phyloP scores from a whole-genome alignment of 2,329 filamentous ascomycete genomes.

The Pestalotiopsis fici region DNA sequence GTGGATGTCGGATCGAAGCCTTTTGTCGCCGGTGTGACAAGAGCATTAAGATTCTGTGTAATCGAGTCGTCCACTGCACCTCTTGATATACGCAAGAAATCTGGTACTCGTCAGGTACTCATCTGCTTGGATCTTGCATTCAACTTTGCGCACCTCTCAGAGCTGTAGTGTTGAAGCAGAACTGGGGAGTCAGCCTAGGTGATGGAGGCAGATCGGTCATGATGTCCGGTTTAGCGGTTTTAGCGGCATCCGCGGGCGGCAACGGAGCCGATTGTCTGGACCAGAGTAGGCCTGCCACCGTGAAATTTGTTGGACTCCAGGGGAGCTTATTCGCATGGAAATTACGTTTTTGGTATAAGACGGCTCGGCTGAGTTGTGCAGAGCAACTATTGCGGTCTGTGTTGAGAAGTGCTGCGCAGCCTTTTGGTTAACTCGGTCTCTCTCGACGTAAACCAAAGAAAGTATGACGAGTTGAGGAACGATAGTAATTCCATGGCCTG shows the following conservation, averaged over 20 bases:
- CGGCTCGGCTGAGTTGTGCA: not conserved
- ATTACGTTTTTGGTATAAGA: not conserved
- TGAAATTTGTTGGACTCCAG: slow-evolving; percentile 27
- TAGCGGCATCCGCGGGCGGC: slow-evolving; percentile 35
- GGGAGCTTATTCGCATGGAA: not conserved
- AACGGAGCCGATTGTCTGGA: slow-evolving; percentile 37
- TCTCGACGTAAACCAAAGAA: not conserved
- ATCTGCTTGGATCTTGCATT: not conserved
- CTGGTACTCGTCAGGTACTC: slow-evolving; percentile 45
- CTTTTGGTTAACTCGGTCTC: no score
- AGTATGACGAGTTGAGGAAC: not conserved
- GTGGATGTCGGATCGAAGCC: slow-evolving; percentile 84
- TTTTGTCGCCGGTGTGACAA: slow-evolving; percentile 70
- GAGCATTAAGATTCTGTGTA: slow-evolving; percentile 86
- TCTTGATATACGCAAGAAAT: slow-evolving; percentile 87
- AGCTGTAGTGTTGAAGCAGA: slow-evolving; percentile 73
- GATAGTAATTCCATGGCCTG: not conserved
- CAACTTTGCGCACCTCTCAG: slow-evolving; percentile 59
- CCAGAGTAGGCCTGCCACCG: slow-evolving; percentile 53
- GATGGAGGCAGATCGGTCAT: slow-evolving; percentile 47
- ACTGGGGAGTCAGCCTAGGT: slow-evolving; percentile 68
- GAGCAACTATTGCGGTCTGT: not conserved
- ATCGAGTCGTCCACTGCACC: slow-evolving; percentile 90
- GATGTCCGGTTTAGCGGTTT: slow-evolving; percentile 31
- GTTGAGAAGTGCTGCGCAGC: not conserved